Evolutionary conservation across 257 asterid species (phyloP), one percentile per base, ranked within the genome.

Genomic region (Rauvolfia tetraphylla): DNA sequence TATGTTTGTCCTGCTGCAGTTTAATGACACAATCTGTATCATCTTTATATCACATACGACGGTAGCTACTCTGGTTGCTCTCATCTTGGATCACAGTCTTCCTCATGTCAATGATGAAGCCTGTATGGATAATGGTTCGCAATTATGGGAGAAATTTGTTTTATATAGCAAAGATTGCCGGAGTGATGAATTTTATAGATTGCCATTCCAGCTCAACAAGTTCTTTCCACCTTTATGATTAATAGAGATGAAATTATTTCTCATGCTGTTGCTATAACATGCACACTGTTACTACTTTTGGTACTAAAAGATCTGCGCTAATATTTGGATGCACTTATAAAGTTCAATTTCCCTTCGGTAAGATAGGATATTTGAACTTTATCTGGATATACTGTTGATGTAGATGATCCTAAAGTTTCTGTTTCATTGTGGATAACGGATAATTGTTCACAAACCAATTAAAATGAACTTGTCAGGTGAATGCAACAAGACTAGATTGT

Each of bases 61-160:
- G 1, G 81, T 89, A 81, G 93, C 87, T 27, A 87, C 81, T 25
- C 9, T 76, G 0, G 71, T 82, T 39, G 91, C 93, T 0, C 77
- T 89, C 7, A 46, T 81, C n/a, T 75, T 91, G 73, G 97, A 93
- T 65, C 61, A 78, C 36, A 84, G 83, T 7, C 91, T 92, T 20
- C 87, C 85, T 14, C 76, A 79, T 41, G 83, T 77, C 1, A 78
- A 78, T 8, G 81, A 82, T 3, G 86, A 86, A 69, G 82, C 84
- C 3, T 75, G 82, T 3, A 87, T 81, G 57, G 96, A 87, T 29
- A 90, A 88, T 44, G 97, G 94, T 14, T 78, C 86, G 0, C 80
- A 78, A 71, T 89, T 95, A 90, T 91, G 92, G 94, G 88, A 89
- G 57, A 89, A 78, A 74, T 92, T 92, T 63, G 78, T 87, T 82